Percentiles rank a stretch among this genome's conserved stretches.
These are phyloP conservation scores for Arachis stenosperma DNA, from an alignment of 306 rosid species.

Conservation along the genomic window DNA sequence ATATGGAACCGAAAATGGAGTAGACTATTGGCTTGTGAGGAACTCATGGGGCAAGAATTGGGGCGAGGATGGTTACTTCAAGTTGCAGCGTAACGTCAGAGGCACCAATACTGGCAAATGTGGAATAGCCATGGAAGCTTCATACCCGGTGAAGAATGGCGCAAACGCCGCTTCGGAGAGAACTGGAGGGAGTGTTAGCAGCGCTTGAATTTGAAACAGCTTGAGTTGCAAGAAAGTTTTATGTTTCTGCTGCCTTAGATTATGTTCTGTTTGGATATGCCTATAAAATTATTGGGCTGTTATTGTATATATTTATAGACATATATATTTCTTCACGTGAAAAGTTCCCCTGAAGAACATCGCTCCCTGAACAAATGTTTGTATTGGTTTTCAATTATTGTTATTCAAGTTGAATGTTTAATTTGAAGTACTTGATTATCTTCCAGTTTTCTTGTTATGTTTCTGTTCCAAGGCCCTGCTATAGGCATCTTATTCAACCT, in stretches of 20 bases:
- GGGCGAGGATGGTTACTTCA: slow-evolving; percentile 93
- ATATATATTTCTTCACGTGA: slow-evolving; percentile 4
- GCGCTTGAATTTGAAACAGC: slow-evolving; percentile 41
- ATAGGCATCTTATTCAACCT: slow-evolving; percentile 18
- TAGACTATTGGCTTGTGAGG: slow-evolving; percentile 93
- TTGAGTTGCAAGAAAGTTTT: slow-evolving; percentile 27
- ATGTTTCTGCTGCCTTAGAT: slow-evolving; percentile 2
- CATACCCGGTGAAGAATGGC: slow-evolving; percentile 74
- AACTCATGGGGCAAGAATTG: slow-evolving; percentile 91
- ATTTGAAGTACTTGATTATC: slow-evolving; percentile 15
- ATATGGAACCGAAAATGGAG: slow-evolving; percentile 79
- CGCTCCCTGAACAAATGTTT: background rate
- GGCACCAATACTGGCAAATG: slow-evolving; percentile 59
- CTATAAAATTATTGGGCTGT: slow-evolving; percentile 2
- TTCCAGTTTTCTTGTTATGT: slow-evolving; percentile 7
- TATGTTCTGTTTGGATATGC: slow-evolving; percentile 7
- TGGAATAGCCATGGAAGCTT: slow-evolving; percentile 78
- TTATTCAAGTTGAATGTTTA: slow-evolving; percentile 36
- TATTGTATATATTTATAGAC: slow-evolving; percentile 32
- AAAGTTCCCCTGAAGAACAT: slow-evolving; percentile 32
- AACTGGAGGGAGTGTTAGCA: slow-evolving; percentile 45
- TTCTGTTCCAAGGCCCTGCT: background rate
- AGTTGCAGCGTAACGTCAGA: slow-evolving; percentile 63
- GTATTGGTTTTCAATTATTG: slow-evolving; percentile 29
- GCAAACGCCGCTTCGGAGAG: slow-evolving; percentile 35